Evolutionary conservation across 2,329 filamentous ascomycete species (phyloP).

Genomic region (Raffaelea ambrosiae): DNA sequence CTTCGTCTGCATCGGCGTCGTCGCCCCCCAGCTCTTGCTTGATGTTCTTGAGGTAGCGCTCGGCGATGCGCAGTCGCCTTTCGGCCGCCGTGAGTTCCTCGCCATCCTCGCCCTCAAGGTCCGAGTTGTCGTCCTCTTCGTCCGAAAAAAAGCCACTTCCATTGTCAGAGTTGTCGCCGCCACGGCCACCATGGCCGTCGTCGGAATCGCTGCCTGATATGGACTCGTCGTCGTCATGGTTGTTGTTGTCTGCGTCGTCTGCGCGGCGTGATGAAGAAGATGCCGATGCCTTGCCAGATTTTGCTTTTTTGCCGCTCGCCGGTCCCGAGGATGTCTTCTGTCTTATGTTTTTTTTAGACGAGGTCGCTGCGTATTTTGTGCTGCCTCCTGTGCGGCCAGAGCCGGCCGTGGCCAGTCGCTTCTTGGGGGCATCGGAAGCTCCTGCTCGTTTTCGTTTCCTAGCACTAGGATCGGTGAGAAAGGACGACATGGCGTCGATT

Average conservation of each 20-base stretch:
- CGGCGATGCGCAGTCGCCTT: constrained; percentile 75
- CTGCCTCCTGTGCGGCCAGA: neutral
- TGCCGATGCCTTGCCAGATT: too few species aligned
- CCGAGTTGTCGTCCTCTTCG: constrained; percentile 30
- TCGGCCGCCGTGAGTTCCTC: constrained; percentile 86
- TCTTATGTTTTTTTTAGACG: neutral
- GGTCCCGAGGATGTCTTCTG: neutral
- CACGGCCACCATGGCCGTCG: constrained; percentile 68
- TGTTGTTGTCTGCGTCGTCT: constrained; percentile 1
- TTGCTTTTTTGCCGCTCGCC: neutral
- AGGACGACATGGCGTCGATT: constrained; percentile 52
- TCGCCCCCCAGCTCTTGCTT: constrained; percentile 55
- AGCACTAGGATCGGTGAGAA: constrained; percentile 84
- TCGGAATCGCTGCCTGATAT: constrained; percentile 42
- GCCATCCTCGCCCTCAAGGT: constrained; percentile 46
- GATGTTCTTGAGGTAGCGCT: constrained; percentile 88
- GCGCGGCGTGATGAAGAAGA: too few species aligned
- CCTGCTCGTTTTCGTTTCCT: constrained; percentile 77
- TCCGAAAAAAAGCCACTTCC: constrained; percentile 23
- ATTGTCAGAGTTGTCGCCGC: constrained; percentile 60
- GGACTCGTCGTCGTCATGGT: constrained; percentile 32
- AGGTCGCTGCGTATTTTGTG: neutral
- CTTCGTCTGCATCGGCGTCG: constrained; percentile 22
- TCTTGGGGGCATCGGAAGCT: constrained; percentile 48
- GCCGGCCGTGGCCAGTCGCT: constrained; percentile 40